Percentiles rank a stretch among this genome's conserved stretches.
phyloP scores from a whole-genome alignment of 148 eudicot species.

The Fallopia convolvulus region DNA sequence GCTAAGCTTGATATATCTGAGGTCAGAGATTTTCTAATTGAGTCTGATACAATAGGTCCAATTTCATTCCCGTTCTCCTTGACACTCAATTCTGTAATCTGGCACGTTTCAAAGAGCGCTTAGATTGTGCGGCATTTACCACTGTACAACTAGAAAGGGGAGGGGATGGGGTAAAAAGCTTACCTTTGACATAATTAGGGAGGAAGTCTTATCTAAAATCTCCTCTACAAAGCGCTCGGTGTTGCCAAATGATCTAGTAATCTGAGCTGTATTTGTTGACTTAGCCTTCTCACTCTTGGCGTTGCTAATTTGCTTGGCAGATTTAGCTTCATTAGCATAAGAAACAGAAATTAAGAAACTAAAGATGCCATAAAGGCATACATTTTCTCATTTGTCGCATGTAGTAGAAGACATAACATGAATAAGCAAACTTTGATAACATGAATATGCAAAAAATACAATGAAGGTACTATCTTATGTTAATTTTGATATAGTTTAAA shows the following conservation, averaged over 20 bases:
- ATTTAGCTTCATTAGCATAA: not conserved
- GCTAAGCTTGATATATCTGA: slow-evolving; percentile 7
- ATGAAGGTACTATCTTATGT: not conserved
- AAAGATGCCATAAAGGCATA: not conserved
- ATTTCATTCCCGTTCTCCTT: not conserved
- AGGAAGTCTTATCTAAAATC: slow-evolving; percentile 5
- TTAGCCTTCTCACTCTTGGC: not conserved
- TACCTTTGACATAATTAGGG: slow-evolving; percentile 4
- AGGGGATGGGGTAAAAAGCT: not conserved
- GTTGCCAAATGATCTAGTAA: not conserved
- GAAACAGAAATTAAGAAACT: not conserved
- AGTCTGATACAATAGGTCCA: not conserved
- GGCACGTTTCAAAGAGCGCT: not conserved
- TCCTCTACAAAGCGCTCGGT: slow-evolving; percentile 7
- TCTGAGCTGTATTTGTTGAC: not conserved
- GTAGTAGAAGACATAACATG: too few species aligned
- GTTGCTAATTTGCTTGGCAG: not conserved
- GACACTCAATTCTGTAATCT: not conserved
- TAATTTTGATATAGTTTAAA: not conserved
- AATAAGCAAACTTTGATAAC: too few species aligned
- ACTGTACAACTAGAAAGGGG: not conserved
- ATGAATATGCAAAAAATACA: not conserved
- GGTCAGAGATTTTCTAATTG: not conserved
- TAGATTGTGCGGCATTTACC: not conserved
- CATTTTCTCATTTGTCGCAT: not conserved